Evolutionary conservation across 768 basidiomycete genomes (phyloP).

Genomic region (Serendipita sp.): DNA sequence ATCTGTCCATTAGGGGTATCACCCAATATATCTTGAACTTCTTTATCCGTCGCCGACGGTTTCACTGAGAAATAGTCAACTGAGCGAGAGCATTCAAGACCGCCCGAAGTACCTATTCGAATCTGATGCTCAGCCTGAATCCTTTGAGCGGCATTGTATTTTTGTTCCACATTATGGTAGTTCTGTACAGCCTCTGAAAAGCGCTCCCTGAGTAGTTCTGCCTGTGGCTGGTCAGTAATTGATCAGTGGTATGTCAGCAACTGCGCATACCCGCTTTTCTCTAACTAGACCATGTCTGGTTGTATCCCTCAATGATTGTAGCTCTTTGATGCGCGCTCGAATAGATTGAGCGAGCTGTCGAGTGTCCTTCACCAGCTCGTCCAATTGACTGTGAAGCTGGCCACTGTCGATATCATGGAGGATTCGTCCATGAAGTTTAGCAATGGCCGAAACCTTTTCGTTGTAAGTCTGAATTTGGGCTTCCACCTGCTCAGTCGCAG

Average conservation of each 20-base stretch:
- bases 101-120: slow-evolving; percentile 16
- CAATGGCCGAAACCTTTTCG: slow-evolving; percentile 14
- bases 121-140: slow-evolving; percentile 17
- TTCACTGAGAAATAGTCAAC: slow-evolving; percentile 20
- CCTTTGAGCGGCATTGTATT: slow-evolving; percentile 15
- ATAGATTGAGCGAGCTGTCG: slow-evolving; percentile 38
- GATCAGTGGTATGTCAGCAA: not conserved
- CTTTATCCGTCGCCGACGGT: slow-evolving; percentile 26
- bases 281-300: slow-evolving; percentile 46
- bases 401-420: slow-evolving; percentile 18
- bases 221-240: not conserved
- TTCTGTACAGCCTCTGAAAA: slow-evolving; percentile 19
- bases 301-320: slow-evolving; percentile 48
- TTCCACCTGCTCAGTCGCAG: not conserved
- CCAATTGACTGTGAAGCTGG: slow-evolving; percentile 25
- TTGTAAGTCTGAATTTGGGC: not conserved
- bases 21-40: slow-evolving; percentile 24
- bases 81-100: not conserved
- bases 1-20: slow-evolving; percentile 22
- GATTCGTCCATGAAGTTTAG: slow-evolving; percentile 18
- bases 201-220: slow-evolving; percentile 11
- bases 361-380: slow-evolving; percentile 44
- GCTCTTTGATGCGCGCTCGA: slow-evolving; percentile 39
- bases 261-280: slow-evolving; percentile 48
- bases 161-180: slow-evolving; percentile 17